These are phyloP conservation scores for Penicillium fuscoglaucum DNA, from an alignment of 2,329 filamentous ascomycete genomes.

Conservation along the genomic window DNA sequence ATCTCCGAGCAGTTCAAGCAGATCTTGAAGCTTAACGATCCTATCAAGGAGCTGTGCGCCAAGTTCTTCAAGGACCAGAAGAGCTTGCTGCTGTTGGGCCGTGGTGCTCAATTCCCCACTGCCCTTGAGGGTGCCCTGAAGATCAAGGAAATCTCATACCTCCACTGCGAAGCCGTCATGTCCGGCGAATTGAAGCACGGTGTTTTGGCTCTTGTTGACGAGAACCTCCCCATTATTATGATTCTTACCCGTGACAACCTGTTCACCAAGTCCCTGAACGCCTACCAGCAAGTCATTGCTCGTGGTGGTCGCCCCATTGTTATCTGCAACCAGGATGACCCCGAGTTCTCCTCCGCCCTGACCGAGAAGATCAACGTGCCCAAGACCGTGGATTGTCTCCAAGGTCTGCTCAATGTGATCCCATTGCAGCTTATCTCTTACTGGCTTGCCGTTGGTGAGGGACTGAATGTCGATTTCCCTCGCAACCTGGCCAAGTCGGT, in stretches of 20 bases:
- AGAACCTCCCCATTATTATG: slow-evolving; percentile 99
- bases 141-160: slow-evolving; percentile 99
- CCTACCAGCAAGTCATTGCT: slow-evolving; percentile 98
- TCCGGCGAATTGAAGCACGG: slow-evolving; percentile 99
- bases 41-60: slow-evolving; percentile 91
- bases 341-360: slow-evolving; percentile 83
- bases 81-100: slow-evolving; percentile 86
- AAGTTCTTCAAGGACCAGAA: slow-evolving; percentile 97
- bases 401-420: slow-evolving; percentile 96
- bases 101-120: slow-evolving; percentile 92
- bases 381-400: slow-evolving; percentile 89
- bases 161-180: slow-evolving; percentile 99
- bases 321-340: slow-evolving; percentile 89
- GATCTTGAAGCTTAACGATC: slow-evolving; percentile 85
- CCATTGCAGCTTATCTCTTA: slow-evolving; percentile 97
- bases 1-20: slow-evolving; percentile 90
- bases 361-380: slow-evolving; percentile 98
- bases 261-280: slow-evolving; percentile 98
- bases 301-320: slow-evolving; percentile 95
- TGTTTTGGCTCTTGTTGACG: slow-evolving; percentile 93
- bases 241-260: slow-evolving; percentile 94
- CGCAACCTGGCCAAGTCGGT: slow-evolving; percentile 98
- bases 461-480: slow-evolving; percentile 96
- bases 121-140: slow-evolving; percentile 96
- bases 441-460: slow-evolving; percentile 96